Percentiles rank a stretch among this genome's conserved stretches.
Conservation (phyloP, 1,284 basidiomycete genomes). For the Austroboletus niveus region DNA sequence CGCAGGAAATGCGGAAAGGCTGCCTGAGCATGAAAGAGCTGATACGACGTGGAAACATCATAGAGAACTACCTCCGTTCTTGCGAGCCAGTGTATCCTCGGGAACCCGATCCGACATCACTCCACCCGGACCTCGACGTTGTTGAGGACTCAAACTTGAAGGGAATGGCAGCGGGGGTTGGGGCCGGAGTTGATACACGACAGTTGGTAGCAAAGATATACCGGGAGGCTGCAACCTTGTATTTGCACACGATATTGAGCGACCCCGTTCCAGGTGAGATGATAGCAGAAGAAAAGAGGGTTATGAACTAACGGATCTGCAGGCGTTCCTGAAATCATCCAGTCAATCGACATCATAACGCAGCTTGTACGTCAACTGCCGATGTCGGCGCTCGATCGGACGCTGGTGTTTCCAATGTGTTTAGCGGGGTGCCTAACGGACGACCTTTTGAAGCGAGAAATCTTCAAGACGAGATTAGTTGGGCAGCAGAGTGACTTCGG, state of each 20-base stretch:
- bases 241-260: conserved; percentile 69
- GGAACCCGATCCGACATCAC: conserved; percentile 34
- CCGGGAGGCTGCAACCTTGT: conserved; percentile 65
- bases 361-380: conserved; percentile 53
- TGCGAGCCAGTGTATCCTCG: conserved; percentile 29
- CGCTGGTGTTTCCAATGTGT: conserved; percentile 68
- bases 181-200: conserved; percentile 41
- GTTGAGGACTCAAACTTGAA: conserved; percentile 25
- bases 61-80: conserved; percentile 60
- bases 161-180: conserved; percentile 22
- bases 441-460: conserved; percentile 55
- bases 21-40: conserved; percentile 70
- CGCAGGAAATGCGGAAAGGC: conserved; percentile 53
- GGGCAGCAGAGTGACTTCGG: conserved; percentile 59
- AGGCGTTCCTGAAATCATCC: conserved; percentile 73
- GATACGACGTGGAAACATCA: conserved; percentile 59
- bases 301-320: conserved; percentile 20
- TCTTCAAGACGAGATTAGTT: conserved; percentile 57
- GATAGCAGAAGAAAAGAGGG: not conserved
- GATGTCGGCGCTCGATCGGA: conserved; percentile 59
- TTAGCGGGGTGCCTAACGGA: conserved; percentile 71
- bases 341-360: conserved; percentile 53
- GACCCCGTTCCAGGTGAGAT: conserved; percentile 60
- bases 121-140: conserved; percentile 40
- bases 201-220: conserved; percentile 57